Evolutionary conservation across 176 grass and related monocot species (phyloP), one percentile per base, ranked within the genome.

Genomic region (Aegilops sharonensis): DNA sequence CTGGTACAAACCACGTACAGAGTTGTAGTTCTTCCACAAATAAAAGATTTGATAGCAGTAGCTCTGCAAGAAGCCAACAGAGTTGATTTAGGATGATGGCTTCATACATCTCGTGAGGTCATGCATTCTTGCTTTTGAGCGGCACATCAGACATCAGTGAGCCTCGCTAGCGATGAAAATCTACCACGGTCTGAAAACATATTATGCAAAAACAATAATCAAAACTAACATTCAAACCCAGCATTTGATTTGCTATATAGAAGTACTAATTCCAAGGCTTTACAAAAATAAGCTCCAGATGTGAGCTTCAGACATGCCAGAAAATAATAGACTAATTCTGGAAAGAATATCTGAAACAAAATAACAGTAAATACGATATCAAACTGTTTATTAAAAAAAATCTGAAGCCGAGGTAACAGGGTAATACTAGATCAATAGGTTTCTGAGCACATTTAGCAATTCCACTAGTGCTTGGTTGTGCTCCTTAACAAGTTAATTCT

Each of bases 161-260:
- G 61, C 61, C 73, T 39, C 3, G 30, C 83, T 56, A 72, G 20
- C 2, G 67, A 50, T 27, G 24, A 68, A n/a, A 78, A 29, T 40
- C 9, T 56, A 14, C 62, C 73, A 68, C 9, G 32, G 56, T 85
- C 83, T 85, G 73, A 27, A 78, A 85, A 78, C 5, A 77, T 14
- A 77, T 4, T 42, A 50, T 10, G 27, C 4, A 52, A 8, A 69
- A 17, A 37, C 0, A 3, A 64, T 13, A 64, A 64, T 12, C 11
- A 68, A 18, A 35, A 68, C 13, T 14, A 50, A 15, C 14, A 15
- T 50, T 50, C 47, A 15, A 50, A 50, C 47, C 15, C 47, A 1
- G 47, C 47, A 50, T 50, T 50, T 50, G 47, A 50, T 50, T 50
- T 50, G 13, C 47, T 50, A 50, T 50, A 9, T 34, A 32, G 68